Evolutionary conservation across 345 rosid species (phyloP).

Genomic region (Populus nigra): DNA sequence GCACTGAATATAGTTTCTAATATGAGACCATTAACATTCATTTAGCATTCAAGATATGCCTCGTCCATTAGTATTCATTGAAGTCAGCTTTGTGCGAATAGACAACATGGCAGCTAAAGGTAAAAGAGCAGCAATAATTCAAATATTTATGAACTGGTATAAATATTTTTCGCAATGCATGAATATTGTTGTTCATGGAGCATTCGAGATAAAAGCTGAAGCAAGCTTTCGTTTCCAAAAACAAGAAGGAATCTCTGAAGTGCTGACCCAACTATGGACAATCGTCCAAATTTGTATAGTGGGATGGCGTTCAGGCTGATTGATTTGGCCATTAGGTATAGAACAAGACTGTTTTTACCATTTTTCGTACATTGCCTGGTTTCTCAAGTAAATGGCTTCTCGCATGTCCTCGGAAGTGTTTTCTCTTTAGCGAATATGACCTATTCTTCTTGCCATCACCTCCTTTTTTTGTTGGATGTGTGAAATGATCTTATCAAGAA

Average conservation of each 20-base stretch:
- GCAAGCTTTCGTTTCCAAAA: constrained; percentile 19
- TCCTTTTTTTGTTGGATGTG: background rate
- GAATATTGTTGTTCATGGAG: background rate
- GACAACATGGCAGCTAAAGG: background rate
- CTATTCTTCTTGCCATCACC: background rate
- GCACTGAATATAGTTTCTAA: constrained; percentile 9
- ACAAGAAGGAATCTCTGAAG: constrained; percentile 20
- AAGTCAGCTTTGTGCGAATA: constrained; percentile 1
- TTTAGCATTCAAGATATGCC: constrained; percentile 4
- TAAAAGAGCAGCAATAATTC: background rate
- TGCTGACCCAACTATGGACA: constrained; percentile 11
- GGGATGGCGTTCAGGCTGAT: constrained; percentile 6
- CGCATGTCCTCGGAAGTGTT: background rate
- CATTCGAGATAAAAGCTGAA: constrained; percentile 2
- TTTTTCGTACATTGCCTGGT: background rate
- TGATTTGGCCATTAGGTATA: background rate
- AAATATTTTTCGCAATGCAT: background rate
- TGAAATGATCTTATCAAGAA: background rate
- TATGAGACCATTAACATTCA: constrained; percentile 4
- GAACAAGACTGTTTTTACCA: background rate
- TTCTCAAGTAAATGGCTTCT: background rate
- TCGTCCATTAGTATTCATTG: constrained; percentile 8
- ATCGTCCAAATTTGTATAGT: constrained; percentile 7
- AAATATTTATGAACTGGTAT: background rate
- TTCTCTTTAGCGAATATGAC: background rate